Evolutionary conservation across 2,329 filamentous ascomycete species (phyloP), one percentile per base, ranked within the genome.

Genomic region (Rosellinia necatrix): DNA sequence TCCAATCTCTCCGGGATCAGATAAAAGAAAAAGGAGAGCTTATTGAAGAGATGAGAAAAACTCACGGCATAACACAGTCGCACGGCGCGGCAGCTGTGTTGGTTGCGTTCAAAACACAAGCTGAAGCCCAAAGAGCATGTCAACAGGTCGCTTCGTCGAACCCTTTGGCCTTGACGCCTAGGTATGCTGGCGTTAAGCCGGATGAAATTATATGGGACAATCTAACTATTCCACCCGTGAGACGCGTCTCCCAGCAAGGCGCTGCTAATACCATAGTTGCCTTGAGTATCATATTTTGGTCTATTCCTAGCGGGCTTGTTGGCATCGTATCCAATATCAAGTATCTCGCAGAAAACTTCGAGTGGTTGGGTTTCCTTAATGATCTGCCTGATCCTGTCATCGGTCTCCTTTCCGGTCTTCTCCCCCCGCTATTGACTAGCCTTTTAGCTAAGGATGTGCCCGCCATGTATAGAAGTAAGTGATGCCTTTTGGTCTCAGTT

Each of bases 181-280:
- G 68, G 32, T 65, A 64, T 48, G 55, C 37, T 53, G 92, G 91
- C 41, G 80, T 97, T 49, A 84, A 83, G 49, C 93, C 93, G 0
- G 78, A 78, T 4, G 92, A 97, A 68, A 79, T 97, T 47, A 86
- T 97, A 62, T 99, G 94, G 94, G 81, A 81, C 44, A 96, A 92
- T 59, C 76, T 97, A 47, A 71, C 75, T 12, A 78, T 82, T 53
- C 72, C 74, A 15, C 65, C 67, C 13, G 61, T 65, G 32, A 61
- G 61, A n/a, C 63, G 70, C 29, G 51, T 70, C 5, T 70, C 67
- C 0, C 48, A 64, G 53, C 63, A 69, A 40, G 81, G 81, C 17
- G 84, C 91, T 64, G 83, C 82, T 10, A 79, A 87, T 52, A 82
- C 78, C 17, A 83, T 90, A 53, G 86, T 97, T 42, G 78, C 83